Base-by-base conservation (phyloP, 176 grass and related monocot species). In the Puya raimondii region DNA sequence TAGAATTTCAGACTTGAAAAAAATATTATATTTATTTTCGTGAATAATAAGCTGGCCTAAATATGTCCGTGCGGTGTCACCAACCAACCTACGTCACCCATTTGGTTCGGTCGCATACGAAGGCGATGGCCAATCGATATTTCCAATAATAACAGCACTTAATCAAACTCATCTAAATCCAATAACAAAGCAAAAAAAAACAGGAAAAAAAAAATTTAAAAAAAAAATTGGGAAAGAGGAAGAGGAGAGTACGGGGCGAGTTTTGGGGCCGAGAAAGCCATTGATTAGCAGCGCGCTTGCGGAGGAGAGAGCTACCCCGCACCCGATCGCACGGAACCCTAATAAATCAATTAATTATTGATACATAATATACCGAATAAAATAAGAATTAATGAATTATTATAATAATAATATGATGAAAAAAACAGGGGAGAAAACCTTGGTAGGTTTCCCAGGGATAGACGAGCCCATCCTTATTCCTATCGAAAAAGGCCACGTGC, bases 401-500 rank as follows among this genome's bases (percentile, higher is more conserved):
- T 2, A 33, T 6, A 5, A 33, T 33, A 33, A 33, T 6, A 33
- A 33, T 33, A 33, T 42, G 6, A 42, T 8, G 1, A 42, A 42
- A 42, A 5, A 42, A 42, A 42, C 33, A 42, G 33, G 33, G 33
- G 33, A 42, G 33, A 42, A 7, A 10, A 87, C 88, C 88, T 83
- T 83, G 2, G 76, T 85, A 88, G 0, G 89, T 88, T 66, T 92
- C 89, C 4, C 66, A n/a, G 4, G 85, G 78, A 69, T 78, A 78
- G 78, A 92, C 80, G 85, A 88, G 0, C 66, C 89, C 89, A 47
- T 88, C 89, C 70, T 88, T 92, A 76, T 92, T 67, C 2, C 85
- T 27, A 73, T 96, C 89, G 74, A 88, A 92, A 85, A 88, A 92
- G 63, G 79, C 82, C 59, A 92, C 85, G 81, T 92, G 85, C 69